phyloP scores from a whole-genome alignment of 805 yeast genomes.

The Suhomyces xylopsoci region DNA sequence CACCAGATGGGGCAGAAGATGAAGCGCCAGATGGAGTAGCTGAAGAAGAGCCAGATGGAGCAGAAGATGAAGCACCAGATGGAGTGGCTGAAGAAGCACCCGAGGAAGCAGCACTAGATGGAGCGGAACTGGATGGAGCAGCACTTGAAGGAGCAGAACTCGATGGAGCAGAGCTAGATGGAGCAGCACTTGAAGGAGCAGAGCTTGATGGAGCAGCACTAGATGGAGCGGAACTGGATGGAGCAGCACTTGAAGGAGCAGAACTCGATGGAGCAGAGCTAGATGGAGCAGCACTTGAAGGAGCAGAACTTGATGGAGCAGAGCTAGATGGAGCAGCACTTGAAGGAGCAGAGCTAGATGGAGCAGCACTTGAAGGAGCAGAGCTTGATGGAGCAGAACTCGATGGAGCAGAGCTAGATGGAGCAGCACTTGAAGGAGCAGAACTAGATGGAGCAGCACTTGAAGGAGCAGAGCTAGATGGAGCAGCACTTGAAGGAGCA shows the following conservation, averaged over 20 bases:
- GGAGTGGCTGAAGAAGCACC: slow-evolving; percentile 5
- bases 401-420: background rate
- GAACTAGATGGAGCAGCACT: background rate
- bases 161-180: slow-evolving; percentile 1
- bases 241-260: slow-evolving; percentile 11
- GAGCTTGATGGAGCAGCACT: slow-evolving; percentile 12
- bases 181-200: slow-evolving; percentile 1
- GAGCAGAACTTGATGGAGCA: slow-evolving; percentile 3
- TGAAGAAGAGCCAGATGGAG: background rate
- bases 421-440: background rate
- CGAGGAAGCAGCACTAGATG: slow-evolving; percentile 14
- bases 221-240: background rate
- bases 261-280: slow-evolving; percentile 9
- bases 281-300: background rate
- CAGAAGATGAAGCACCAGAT: background rate
- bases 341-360: slow-evolving; percentile 5
- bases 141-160: background rate
- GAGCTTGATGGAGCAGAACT: background rate
- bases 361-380: slow-evolving; percentile 12
- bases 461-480: background rate
- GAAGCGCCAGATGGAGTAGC: background rate
- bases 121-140: background rate
- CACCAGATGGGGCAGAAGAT: background rate
- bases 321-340: background rate
- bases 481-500: background rate